These are phyloP conservation scores for Cenchrus fungigraminus DNA, from an alignment of 176 grass and related monocot genomes.

Conservation along the genomic window DNA sequence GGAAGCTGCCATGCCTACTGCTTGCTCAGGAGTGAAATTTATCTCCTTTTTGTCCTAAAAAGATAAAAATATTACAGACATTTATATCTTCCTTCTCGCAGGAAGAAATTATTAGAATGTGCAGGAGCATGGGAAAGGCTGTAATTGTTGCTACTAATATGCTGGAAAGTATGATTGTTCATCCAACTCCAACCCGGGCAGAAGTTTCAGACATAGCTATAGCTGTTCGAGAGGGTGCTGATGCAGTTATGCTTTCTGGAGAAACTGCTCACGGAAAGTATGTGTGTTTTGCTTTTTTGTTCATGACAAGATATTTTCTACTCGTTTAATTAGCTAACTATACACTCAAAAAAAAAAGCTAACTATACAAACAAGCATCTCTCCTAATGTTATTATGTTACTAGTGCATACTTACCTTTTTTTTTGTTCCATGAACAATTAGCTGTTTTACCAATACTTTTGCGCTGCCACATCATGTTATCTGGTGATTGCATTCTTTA, in stretches of 20 bases:
- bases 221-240: slow-evolving; percentile 97
- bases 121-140: slow-evolving; percentile 98
- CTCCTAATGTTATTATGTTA: slow-evolving; percentile 20
- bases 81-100: slow-evolving; percentile 42
- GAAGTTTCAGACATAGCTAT: slow-evolving; percentile 99
- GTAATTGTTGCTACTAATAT: slow-evolving; percentile 99
- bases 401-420: not conserved
- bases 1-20: not conserved
- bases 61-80: not conserved
- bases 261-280: slow-evolving; percentile 99
- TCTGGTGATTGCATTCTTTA: slow-evolving; percentile 30
- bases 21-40: not conserved
- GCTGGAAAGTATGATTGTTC: slow-evolving; percentile 99
- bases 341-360: not conserved
- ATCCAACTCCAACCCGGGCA: slow-evolving; percentile 95
- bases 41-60: not conserved
- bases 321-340: not conserved
- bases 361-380: slow-evolving; percentile 8
- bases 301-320: not conserved
- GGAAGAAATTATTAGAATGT: slow-evolving; percentile 99
- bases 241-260: slow-evolving; percentile 98
- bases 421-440: not conserved
- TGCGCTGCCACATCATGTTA: not conserved
- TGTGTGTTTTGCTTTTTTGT: slow-evolving; percentile 33
- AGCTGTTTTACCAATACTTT: slow-evolving; percentile 3